A percentile compares a stretch with the other conserved stretches of the same genome.
Evolutionary conservation across 2,329 filamentous ascomycete species (phyloP).

Genomic region (Aspergillus awamori): DNA sequence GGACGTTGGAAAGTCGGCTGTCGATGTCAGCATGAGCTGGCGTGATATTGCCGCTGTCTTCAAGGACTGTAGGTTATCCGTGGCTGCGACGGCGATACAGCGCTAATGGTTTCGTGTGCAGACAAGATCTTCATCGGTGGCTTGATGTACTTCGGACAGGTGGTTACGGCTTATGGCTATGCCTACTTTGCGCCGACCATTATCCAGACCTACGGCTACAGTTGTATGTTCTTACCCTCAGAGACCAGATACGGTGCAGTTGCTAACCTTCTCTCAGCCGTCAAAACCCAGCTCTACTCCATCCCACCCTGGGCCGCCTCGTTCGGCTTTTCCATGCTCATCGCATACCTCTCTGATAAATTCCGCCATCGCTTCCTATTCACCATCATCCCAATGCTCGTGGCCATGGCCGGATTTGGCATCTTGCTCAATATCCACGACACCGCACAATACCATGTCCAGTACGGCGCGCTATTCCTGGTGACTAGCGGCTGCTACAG

Average conservation of each 20-base stretch:
- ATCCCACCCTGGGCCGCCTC: constrained; percentile 68
- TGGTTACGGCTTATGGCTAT: constrained; percentile 74
- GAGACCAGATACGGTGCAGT: neutral
- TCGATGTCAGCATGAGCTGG: constrained; percentile 62
- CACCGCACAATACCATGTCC: constrained; percentile 57
- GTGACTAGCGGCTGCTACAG: constrained; percentile 77
- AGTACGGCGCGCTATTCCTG: constrained; percentile 81
- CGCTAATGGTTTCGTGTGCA: constrained; percentile 23
- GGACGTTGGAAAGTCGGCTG: constrained; percentile 68
- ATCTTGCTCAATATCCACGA: constrained; percentile 73
- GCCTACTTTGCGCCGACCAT: constrained; percentile 77
- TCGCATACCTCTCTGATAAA: constrained; percentile 73
- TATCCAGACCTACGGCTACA: constrained; percentile 67
- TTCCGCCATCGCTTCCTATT: constrained; percentile 76
- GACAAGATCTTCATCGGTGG: constrained; percentile 71
- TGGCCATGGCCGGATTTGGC: constrained; percentile 73
- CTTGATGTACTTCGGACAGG: constrained; percentile 78
- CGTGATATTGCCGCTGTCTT: constrained; percentile 66
- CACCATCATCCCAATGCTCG: constrained; percentile 65
- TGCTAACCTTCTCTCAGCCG: constrained; percentile 33
- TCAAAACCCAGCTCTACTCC: constrained; percentile 54
- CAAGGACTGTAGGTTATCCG: constrained; percentile 58
- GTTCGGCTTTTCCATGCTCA: constrained; percentile 74
- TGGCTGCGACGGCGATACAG: neutral
- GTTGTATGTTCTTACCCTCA: constrained; percentile 27